These are phyloP conservation scores for Kockovaella imperatae DNA, from an alignment of 768 basidiomycete genomes.

Conservation along the genomic window DNA sequence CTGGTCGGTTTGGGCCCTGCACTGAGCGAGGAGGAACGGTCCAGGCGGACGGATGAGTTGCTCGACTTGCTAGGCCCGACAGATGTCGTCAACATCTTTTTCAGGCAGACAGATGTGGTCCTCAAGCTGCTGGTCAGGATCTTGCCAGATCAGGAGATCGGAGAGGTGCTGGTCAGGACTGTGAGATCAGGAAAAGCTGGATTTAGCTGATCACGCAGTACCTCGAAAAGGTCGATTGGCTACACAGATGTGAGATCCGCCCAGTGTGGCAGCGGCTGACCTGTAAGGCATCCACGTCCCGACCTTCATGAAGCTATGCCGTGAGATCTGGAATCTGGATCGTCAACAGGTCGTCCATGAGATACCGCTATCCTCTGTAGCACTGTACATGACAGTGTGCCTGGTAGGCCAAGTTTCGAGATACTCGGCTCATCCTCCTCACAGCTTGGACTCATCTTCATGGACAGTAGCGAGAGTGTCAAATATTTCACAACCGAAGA, in stretches of 20 bases:
- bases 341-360: slow-evolving; percentile 28
- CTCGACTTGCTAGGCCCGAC: slow-evolving; percentile 37
- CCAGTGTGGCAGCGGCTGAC: neutral
- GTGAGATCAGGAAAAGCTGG: slow-evolving; percentile 19
- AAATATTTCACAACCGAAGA: slow-evolving; percentile 41
- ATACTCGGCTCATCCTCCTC: neutral
- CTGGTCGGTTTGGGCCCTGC: neutral
- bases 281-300: slow-evolving; percentile 41
- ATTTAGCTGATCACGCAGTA: slow-evolving; percentile 25
- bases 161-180: slow-evolving; percentile 36
- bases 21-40: slow-evolving; percentile 21
- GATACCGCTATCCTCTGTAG: slow-evolving; percentile 42
- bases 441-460: slow-evolving; percentile 44
- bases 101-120: slow-evolving; percentile 38
- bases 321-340: slow-evolving; percentile 44
- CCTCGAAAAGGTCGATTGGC: slow-evolving; percentile 43
- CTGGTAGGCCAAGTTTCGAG: slow-evolving; percentile 27
- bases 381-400: slow-evolving; percentile 38
- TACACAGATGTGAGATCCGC: slow-evolving; percentile 39
- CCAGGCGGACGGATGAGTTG: slow-evolving; percentile 23
- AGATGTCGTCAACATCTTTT: slow-evolving; percentile 40
- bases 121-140: slow-evolving; percentile 31
- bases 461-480: slow-evolving; percentile 36
- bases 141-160: slow-evolving; percentile 33
- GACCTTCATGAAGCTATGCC: slow-evolving; percentile 42